phyloP scores from a whole-genome alignment of 2,329 filamentous ascomycete species.

The Fusarium verticillioides region DNA sequence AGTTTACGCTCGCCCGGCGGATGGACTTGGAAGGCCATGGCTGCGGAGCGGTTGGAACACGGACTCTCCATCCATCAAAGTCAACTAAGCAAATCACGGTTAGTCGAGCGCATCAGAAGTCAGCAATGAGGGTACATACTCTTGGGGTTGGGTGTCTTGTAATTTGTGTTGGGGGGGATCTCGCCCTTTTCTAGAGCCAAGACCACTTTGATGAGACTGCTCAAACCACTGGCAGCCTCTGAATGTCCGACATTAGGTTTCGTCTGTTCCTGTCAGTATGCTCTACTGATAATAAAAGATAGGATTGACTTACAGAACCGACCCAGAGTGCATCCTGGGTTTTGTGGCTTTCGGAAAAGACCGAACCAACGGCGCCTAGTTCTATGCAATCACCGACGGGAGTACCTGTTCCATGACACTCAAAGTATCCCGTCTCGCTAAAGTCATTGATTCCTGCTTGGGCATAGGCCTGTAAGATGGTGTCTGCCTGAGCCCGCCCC shows the following conservation, averaged over 20 bases:
- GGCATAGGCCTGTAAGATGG: conserved; percentile 44
- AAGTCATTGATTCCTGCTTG: conserved; percentile 36
- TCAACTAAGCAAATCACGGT: conserved; percentile 20
- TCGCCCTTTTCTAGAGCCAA: conserved; percentile 42
- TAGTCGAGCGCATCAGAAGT: not conserved
- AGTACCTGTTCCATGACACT: conserved; percentile 48
- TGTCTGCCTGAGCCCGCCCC: conserved; percentile 53
- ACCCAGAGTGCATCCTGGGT: conserved; percentile 50
- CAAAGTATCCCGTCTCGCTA: conserved; percentile 44
- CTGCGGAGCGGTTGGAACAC: conserved; percentile 33
- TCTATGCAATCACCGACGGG: conserved; percentile 46
- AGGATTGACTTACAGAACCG: conserved; percentile 55
- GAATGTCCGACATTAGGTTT: conserved; percentile 46
- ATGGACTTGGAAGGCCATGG: conserved; percentile 41
- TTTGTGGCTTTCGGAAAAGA: conserved; percentile 44
- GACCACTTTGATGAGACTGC: conserved; percentile 44
- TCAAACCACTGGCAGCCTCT: conserved; percentile 45
- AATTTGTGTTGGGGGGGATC: conserved; percentile 43
- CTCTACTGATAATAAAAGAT: rapidly evolving
- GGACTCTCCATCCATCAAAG: conserved; percentile 40
- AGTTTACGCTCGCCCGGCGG: conserved; percentile 46
- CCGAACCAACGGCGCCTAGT: conserved; percentile 47
- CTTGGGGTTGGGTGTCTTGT: conserved; percentile 43
- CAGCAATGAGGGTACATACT: not conserved
- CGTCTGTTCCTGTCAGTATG: conserved; percentile 35